These are phyloP conservation scores for Fraxinus nigra DNA, from an alignment of 305 asterid genomes.

Conservation along the genomic window DNA sequence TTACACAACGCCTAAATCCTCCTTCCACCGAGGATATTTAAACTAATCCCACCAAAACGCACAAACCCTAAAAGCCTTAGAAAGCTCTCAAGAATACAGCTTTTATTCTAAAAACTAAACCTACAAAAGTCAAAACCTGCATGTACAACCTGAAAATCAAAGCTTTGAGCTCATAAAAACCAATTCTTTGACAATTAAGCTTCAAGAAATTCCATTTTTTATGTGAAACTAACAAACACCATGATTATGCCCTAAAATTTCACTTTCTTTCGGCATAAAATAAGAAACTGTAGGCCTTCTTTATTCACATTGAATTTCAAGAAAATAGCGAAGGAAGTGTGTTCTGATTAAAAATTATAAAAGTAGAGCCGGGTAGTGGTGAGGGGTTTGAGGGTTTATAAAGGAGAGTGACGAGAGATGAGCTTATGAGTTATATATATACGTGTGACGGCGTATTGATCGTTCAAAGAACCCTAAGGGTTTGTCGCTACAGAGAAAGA, in stretches of 20 bases:
- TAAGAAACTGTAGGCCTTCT: slow-evolving; percentile 23
- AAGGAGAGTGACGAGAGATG: slow-evolving; percentile 10
- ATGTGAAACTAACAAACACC: slow-evolving; percentile 14
- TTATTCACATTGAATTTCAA: slow-evolving; percentile 29
- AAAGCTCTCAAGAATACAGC: slow-evolving; percentile 26
- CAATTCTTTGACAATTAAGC: slow-evolving; percentile 20
- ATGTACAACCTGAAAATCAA: slow-evolving; percentile 25
- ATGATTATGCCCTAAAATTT: slow-evolving; percentile 38
- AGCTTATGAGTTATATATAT: slow-evolving; percentile 19
- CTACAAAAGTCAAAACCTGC: slow-evolving; percentile 23
- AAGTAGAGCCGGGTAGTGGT: slow-evolving; percentile 22
- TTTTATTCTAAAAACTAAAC: slow-evolving; percentile 18
- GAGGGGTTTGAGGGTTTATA: slow-evolving; percentile 23
- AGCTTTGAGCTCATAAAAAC: slow-evolving; percentile 5
- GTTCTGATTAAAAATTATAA: neutral
- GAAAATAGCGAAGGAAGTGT: neutral
- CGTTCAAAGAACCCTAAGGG: slow-evolving; percentile 62
- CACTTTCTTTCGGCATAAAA: slow-evolving; percentile 8
- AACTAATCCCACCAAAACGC: slow-evolving; percentile 21
- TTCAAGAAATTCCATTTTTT: neutral
- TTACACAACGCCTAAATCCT: slow-evolving; percentile 26
- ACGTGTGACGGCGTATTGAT: slow-evolving; percentile 60
- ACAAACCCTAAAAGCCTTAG: slow-evolving; percentile 22
- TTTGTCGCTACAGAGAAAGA: slow-evolving; percentile 29
- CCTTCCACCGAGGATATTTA: slow-evolving; percentile 23